Evolutionary conservation across 2,329 filamentous ascomycete genomes (phyloP), one percentile per base, ranked within the genome.

Genomic region (Calonectria hawksworthii): DNA sequence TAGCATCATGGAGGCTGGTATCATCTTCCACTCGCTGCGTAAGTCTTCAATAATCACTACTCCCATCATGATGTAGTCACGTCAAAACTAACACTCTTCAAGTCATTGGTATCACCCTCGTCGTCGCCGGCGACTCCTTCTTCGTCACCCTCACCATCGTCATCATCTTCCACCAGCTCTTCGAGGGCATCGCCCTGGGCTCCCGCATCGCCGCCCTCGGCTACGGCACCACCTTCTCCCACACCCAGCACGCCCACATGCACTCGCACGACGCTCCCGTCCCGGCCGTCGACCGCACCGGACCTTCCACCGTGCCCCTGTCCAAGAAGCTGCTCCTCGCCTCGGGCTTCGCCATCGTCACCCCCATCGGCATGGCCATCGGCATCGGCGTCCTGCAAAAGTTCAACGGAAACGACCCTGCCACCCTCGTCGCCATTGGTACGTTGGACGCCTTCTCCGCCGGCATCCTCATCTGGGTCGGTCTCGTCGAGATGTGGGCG

Each of bases 301-400:
- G 76, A 6, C 61, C 69, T 5, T 77, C 71, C 7, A 77, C 76
- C n/a, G 76, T 89, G 5, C 82, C 87, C 4, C 81, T 88, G 75
- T 75, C 77, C 73, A 87, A 87, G 75, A 93, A 95, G 81, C 84
- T 92, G 6, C 68, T 91, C 13, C 91, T 96, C 84, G 93, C 90
- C 0, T 75, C 84, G 1, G 87, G 89, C 0, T 96, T 95, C 79
- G 90, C 93, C 0, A 83, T 95, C 30, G 91, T 95, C 66, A 96
- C 94, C 0, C 94, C 94, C 0, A 85, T 95, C 26, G 94, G 94
- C 6, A 96, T 96, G 94, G 93, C 92, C 0, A 95, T 96, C 67
- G 94, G 94, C 0, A 92, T 95, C 28, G 93, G 93, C 1, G 93
- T 94, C 2, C 84, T 96, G 18, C 85, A 92, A 44, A 82, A 87